These are phyloP conservation scores for Rubroshorea leprosula DNA, from an alignment of 345 rosid species.

Conservation along the genomic window DNA sequence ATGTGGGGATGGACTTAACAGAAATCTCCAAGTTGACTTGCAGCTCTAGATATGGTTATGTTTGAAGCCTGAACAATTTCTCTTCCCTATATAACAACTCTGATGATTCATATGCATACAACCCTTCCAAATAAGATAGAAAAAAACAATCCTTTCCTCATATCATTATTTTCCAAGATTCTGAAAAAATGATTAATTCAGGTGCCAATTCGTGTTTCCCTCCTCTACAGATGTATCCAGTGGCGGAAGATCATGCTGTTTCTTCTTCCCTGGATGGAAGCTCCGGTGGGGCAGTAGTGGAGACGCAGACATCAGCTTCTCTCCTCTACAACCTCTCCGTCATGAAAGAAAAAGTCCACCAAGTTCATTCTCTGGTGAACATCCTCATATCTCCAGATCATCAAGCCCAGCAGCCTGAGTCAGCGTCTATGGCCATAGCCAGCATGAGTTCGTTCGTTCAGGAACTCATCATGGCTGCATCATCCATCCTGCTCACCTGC, in stretches of 20 bases:
- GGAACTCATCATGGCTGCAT: constrained; percentile 54
- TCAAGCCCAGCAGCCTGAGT: constrained; percentile 25
- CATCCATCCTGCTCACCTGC: constrained; percentile 59
- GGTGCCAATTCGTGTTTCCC: constrained; percentile 21
- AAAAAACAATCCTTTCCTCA: no score
- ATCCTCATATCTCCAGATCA: constrained; percentile 30
- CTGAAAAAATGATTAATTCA: constrained; percentile 28
- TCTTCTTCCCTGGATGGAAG: constrained; percentile 14
- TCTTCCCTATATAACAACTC: background rate
- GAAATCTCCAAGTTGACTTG: constrained; percentile 49
- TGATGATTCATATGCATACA: no score
- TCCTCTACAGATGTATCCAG: constrained; percentile 21
- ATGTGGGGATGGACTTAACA: constrained; percentile 43
- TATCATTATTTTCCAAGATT: no score
- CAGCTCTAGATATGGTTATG: no score
- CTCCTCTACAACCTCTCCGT: constrained; percentile 51
- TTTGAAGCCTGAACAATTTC: no score
- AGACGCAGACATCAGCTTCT: constrained; percentile 35
- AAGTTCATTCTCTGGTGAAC: constrained; percentile 50
- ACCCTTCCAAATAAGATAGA: no score
- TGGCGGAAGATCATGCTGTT: constrained; percentile 13
- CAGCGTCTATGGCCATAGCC: constrained; percentile 42
- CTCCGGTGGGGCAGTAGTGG: constrained; percentile 4
- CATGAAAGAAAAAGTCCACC: constrained; percentile 59
- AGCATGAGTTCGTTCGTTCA: constrained; percentile 46